These are phyloP conservation scores for Astrephomene gubernaculifera DNA, from an alignment of 139 green algal species.

Conservation along the genomic window DNA sequence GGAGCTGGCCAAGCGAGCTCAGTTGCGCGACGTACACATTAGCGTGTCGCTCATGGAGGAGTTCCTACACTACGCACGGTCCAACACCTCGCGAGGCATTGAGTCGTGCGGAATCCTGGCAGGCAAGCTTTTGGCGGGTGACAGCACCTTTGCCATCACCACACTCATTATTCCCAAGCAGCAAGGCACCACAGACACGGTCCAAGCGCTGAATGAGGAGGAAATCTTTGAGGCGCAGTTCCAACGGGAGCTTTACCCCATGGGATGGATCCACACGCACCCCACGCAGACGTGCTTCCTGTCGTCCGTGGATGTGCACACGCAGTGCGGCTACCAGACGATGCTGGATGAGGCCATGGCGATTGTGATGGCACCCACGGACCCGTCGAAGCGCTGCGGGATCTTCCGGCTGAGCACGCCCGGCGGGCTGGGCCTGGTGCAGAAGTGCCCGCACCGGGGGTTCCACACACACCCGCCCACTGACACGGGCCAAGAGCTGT, in stretches of 20 bases:
- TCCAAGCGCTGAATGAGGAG: constrained; percentile 91
- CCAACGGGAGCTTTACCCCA: constrained; percentile 77
- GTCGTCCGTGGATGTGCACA: constrained; percentile 96
- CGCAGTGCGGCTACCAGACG: constrained; percentile 91
- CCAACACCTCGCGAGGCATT: constrained; percentile 64
- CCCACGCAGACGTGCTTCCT: constrained; percentile 96
- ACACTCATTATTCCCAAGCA: constrained; percentile 96
- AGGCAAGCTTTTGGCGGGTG: constrained; percentile 73
- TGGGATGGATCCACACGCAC: constrained; percentile 99
- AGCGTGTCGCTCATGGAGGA: constrained; percentile 88
- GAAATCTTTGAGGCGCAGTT: constrained; percentile 88
- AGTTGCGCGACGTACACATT: constrained; percentile 87
- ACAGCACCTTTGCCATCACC: constrained; percentile 85
- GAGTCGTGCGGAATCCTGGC: constrained; percentile 93
- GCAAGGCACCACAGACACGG: constrained; percentile 85
- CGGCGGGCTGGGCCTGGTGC: constrained; percentile 88
- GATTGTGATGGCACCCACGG: constrained; percentile 94
- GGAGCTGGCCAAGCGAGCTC: constrained; percentile 52
- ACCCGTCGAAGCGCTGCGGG: constrained; percentile 76
- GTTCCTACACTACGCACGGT: constrained; percentile 81
- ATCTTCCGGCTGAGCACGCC: constrained; percentile 95
- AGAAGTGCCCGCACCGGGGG: constrained; percentile 86
- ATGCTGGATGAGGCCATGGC: constrained; percentile 95
- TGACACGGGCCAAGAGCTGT: constrained; percentile 84
- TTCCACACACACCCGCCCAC: constrained; percentile 91